Percentiles rank a stretch among this genome's conserved stretches.
Evolutionary conservation across 371 early-diverging fungal genomes (phyloP).

Genomic region (Zopfochytrium polystomum): DNA sequence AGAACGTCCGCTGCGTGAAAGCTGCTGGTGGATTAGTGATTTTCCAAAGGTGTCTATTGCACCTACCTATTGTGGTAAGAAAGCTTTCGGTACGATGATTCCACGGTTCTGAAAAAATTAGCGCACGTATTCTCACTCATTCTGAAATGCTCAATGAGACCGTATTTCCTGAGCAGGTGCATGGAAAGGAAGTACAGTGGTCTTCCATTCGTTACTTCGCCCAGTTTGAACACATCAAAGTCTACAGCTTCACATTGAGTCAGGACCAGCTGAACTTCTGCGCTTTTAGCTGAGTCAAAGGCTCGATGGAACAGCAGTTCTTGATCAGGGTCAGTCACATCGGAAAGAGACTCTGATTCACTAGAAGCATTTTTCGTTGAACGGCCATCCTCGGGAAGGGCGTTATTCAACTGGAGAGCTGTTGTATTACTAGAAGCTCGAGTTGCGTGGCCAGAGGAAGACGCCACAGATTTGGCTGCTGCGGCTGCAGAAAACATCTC

Average conservation of each 20-base stretch:
- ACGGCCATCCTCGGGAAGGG: neutral
- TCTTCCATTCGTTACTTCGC: slow-evolving; percentile 37
- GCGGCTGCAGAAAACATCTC: neutral
- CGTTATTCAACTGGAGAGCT: neutral
- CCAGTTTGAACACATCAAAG: slow-evolving; percentile 50
- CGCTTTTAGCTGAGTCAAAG: slow-evolving; percentile 25
- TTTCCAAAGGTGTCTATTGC: neutral
- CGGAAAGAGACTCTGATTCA: neutral
- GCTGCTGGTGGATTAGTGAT: slow-evolving; percentile 17
- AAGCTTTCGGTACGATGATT: slow-evolving; percentile 38
- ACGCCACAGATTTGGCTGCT: neutral
- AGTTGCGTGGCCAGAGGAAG: neutral
- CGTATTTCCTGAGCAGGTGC: slow-evolving; percentile 42
- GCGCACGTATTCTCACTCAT: slow-evolving; percentile 31
- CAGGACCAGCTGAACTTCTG: slow-evolving; percentile 31
- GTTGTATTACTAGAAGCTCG: neutral
- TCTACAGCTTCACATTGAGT: slow-evolving; percentile 31
- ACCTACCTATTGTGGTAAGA: slow-evolving; percentile 51
- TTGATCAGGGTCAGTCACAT: neutral
- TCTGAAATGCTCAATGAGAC: slow-evolving; percentile 37
- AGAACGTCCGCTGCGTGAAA: slow-evolving; percentile 54
- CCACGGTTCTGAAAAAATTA: slow-evolving; percentile 37
- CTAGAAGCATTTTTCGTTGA: neutral
- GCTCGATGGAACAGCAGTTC: too few relatives aligned
- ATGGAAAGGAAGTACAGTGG: slow-evolving; percentile 45